phyloP scores from a whole-genome alignment of 345 rosid genomes.

The Sisymbrium altissimum region DNA sequence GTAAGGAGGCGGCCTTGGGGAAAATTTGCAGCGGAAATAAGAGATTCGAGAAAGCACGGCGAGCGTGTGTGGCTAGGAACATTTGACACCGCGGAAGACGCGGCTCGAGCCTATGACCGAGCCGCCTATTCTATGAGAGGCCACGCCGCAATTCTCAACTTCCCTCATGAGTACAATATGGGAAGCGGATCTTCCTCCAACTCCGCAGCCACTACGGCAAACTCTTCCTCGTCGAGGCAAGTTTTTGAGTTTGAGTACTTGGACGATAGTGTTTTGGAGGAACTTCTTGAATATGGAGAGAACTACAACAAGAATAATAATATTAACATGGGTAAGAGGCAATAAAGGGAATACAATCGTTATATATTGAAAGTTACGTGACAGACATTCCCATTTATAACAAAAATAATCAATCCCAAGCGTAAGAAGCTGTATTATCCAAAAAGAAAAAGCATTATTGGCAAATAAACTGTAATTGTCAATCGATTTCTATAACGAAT shows the following conservation, averaged over 20 bases:
- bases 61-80: constrained; percentile 86
- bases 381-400: constrained; percentile 8
- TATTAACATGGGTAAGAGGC: constrained; percentile 52
- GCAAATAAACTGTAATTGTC: constrained; percentile 3
- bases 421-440: constrained; percentile 1
- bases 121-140: constrained; percentile 78
- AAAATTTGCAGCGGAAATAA: constrained; percentile 79
- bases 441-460: neutral
- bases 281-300: constrained; percentile 50
- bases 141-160: constrained; percentile 73
- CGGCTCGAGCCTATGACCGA: constrained; percentile 84
- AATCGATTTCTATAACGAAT: constrained; percentile 20
- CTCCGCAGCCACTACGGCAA: neutral
- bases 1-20: constrained; percentile 91
- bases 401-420: neutral
- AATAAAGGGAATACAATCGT: constrained; percentile 26
- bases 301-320: constrained; percentile 28
- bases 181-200: constrained; percentile 24
- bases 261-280: constrained; percentile 68
- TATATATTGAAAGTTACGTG: constrained; percentile 1
- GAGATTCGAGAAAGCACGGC: constrained; percentile 71
- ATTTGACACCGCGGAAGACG: constrained; percentile 75
- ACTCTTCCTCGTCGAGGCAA: constrained; percentile 39
- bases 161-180: constrained; percentile 66
- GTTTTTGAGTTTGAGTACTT: constrained; percentile 80